phyloP scores from a whole-genome alignment of 2,329 filamentous ascomycete genomes.

The Colletotrichum sp. region DNA sequence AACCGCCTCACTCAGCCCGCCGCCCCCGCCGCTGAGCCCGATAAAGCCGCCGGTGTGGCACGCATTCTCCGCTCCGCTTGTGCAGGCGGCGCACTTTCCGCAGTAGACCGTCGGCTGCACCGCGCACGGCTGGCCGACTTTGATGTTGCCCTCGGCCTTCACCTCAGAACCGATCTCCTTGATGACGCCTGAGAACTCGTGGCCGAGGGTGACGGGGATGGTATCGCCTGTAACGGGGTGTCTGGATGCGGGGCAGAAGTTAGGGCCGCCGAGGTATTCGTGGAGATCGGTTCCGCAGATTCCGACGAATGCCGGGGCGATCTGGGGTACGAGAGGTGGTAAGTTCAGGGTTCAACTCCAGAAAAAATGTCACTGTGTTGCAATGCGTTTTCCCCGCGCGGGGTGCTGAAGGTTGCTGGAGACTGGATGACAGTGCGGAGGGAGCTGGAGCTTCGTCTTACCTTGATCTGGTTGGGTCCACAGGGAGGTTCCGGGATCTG shows the following conservation, averaged over 20 bases:
- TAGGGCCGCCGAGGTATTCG: slow-evolving; percentile 33
- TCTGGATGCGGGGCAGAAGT: slow-evolving; percentile 38
- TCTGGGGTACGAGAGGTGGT: slow-evolving; percentile 6
- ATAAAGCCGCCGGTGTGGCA: slow-evolving; percentile 49
- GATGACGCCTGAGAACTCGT: slow-evolving; percentile 67
- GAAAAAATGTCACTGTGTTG: neutral
- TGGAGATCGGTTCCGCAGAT: slow-evolving; percentile 40
- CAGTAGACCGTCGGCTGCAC: slow-evolving; percentile 64
- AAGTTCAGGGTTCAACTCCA: neutral
- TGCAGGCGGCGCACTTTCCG: slow-evolving; percentile 57
- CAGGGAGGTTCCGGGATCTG: slow-evolving; percentile 52
- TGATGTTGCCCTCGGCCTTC: slow-evolving; percentile 32
- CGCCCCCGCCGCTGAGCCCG: slow-evolving; percentile 47
- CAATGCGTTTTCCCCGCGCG: neutral
- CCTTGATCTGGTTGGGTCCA: slow-evolving; percentile 52
- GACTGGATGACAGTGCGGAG: neutral
- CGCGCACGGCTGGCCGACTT: slow-evolving; percentile 58
- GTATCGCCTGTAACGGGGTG: slow-evolving; percentile 61
- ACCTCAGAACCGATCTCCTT: slow-evolving; percentile 46
- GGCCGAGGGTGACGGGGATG: slow-evolving; percentile 64
- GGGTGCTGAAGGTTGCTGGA: neutral
- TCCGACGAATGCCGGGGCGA: slow-evolving; percentile 34
- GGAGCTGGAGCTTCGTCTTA: neutral
- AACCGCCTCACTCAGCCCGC: slow-evolving; percentile 58
- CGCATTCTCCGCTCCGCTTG: slow-evolving; percentile 36